Evolutionary conservation across 768 basidiomycete genomes (phyloP), one percentile per base, ranked within the genome.

Genomic region (Pleurotus pulmonarius): DNA sequence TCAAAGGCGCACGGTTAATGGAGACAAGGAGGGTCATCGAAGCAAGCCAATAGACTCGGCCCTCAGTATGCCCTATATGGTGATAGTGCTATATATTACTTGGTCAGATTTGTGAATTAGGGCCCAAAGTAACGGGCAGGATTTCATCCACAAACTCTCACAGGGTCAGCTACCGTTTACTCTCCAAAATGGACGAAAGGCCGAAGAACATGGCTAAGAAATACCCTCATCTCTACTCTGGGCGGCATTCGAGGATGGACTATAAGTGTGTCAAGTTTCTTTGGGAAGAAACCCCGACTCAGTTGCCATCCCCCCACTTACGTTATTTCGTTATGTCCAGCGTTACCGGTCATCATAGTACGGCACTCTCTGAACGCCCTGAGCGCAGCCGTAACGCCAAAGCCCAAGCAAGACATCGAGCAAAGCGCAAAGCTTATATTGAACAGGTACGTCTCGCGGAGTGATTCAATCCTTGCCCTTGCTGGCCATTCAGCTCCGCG

Each of bases 351-450:
- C 46, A 53, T 39, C 44, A 56, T 46, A 53, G 82, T 76, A 73
- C 82, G 74, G 75, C 72, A 70, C 74, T 75, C 67, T 52, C 76
- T 65, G 85, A 88, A 72, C 83, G 83, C 69, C 88, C 88, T 77
- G 88, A 89, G 73, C 85, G 88, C 63, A 88, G 87, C 80, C 87
- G 89, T 77, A 91, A 91, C 75, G 88, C 88, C 54, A 87, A 86
- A 72, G 92, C 92, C 8, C 92, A 94, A 75, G 92, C 92, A 37
- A 78, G 92, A 64, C 92, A 94, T 77, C 85, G 92, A 59, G 92
- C 91, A 69, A 94, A 94, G 71, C 82, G 92, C 73, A 94, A 94
- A 75, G 92, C 92, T 9, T 94, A 94, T 76, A 92, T 94, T 66
- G 90, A 93, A 63, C 89, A 92, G 81, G 91, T 90, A 53, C 20